Base-by-base conservation (phyloP, 2,329 filamentous ascomycete species). In the Cercospora canescens region DNA sequence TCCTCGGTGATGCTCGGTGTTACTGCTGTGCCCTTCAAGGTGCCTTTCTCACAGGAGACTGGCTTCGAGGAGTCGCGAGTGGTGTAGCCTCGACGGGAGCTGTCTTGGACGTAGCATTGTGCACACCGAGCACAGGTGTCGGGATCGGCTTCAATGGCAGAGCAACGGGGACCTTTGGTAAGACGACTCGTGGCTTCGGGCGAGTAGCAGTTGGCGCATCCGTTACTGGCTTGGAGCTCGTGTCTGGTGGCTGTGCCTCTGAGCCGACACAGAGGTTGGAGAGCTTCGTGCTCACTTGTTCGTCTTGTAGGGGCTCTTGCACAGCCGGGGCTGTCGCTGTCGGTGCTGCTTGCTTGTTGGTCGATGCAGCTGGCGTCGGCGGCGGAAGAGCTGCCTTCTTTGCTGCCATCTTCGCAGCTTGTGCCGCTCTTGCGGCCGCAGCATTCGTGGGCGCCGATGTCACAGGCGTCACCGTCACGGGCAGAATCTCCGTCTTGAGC, bases 401-500 rank as follows among this genome's bases (percentile, higher is more conserved):
- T 8, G 41, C 55, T 2, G 56, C 62, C 39, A 60, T 1, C 39
- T 63, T 63, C 35, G 64, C 57, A 5, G 57, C 56, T 61, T 58
- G 35, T 8, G 50, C 58, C 32, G 57, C 63, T 34, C 63, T 63
- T 35, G 67, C 69, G 12, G 66, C 62, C 12, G 66, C 62, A 18
- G 60, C 55, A 48, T 68, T 68, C 41, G 62, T 64, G 18, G 62
- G 62, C 12, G 62, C 62, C 28, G 39, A 59, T 26, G 67, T 67
- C 26, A 64, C 63, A 12, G 70, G 69, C 50, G 69, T 71, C 35
- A 75, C 69, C 30, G 81, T 79, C 68, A 82, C 79, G 45, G 82
- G 82, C 64, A 83, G 72, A 64, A 88, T 86, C 68, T 83, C 83
- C 14, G 85, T 87, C 76, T 89, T 89, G 70, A 89, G 77, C 75